A percentile compares a stretch with the other conserved stretches of the same genome.
Conservation (phyloP, 2,329 filamentous ascomycete species). For the Ceratocystis cubensis region DNA sequence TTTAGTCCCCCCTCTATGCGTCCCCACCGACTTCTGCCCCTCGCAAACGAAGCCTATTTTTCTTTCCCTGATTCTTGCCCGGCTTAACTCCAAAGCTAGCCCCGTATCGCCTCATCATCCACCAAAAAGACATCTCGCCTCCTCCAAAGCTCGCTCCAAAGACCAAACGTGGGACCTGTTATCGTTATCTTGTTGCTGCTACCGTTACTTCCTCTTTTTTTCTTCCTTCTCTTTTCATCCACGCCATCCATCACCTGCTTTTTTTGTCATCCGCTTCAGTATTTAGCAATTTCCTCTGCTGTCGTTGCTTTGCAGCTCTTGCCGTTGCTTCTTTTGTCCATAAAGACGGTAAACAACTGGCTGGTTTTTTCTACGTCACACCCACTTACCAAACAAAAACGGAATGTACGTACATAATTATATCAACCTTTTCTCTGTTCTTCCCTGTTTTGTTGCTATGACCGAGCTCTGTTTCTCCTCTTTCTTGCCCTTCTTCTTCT, state of each 20-base stretch:
- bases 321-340: background rate
- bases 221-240: background rate
- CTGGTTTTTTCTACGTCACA: background rate
- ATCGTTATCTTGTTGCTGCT: background rate
- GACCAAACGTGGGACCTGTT: background rate
- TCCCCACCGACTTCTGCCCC: background rate
- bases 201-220: background rate
- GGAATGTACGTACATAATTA: background rate
- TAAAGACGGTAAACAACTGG: background rate
- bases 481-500: background rate
- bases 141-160: background rate
- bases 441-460: background rate
- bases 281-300: background rate
- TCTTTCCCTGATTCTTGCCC: background rate
- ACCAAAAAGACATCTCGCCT: background rate
- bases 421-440: conserved; percentile 5
- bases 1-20: background rate
- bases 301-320: background rate
- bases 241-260: background rate
- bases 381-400: background rate
- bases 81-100: background rate
- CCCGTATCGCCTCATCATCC: background rate
- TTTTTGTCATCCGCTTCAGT: background rate
- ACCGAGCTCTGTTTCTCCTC: background rate
- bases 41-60: background rate